Evolutionary conservation across 1,284 basidiomycete genomes (phyloP), one percentile per base, ranked within the genome.

Genomic region (Cystobasidium slooffiae): DNA sequence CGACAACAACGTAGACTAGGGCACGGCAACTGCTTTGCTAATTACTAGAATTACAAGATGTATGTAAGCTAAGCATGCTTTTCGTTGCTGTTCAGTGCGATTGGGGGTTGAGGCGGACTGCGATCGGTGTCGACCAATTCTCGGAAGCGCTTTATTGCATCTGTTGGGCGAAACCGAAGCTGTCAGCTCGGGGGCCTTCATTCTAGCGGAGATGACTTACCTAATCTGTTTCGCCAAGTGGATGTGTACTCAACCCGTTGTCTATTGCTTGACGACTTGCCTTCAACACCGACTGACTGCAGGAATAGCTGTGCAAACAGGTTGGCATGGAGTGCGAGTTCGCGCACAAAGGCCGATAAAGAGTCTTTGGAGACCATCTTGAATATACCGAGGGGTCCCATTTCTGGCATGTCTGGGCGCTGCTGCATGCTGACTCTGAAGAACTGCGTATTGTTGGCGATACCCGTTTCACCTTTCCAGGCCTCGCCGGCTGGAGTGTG

Each of bases 301-400:
- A 89, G 86, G 53, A 76, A 76, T n/a, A 76, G 88, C 52, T 89
- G 88, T 1, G 92, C 90, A 81, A 96, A 93, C 87, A 93, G 91
- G 83, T 95, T 92, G 3, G 91, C 88, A 69, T 94, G 84, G 61
- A 95, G 84, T 76, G 91, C 90, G 62, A 97, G 87, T 80, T 96
- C 92, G 37, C 95, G 86, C 43, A 96, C 88, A 56, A 96, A 85
- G 22, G 90, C 84, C 1, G 95, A 92, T 10, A 98, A 85, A 76
- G 89, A 91, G 76, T 89, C 87, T 9, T 91, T 90, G 6, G 92
- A 94, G 56, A 97, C 91, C 76, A 97, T 87, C 84, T 96, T 96
- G 86, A 93, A 95, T 79, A 91, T 88, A 20, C 94, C 94, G 55
- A 97, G 86, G 0, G 94, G 94, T 0, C 89, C 88, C 82, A 97